Evolutionary conservation across 2,329 filamentous ascomycete genomes (phyloP).

Genomic region (Graphilbum ipis-grandicollis): DNA sequence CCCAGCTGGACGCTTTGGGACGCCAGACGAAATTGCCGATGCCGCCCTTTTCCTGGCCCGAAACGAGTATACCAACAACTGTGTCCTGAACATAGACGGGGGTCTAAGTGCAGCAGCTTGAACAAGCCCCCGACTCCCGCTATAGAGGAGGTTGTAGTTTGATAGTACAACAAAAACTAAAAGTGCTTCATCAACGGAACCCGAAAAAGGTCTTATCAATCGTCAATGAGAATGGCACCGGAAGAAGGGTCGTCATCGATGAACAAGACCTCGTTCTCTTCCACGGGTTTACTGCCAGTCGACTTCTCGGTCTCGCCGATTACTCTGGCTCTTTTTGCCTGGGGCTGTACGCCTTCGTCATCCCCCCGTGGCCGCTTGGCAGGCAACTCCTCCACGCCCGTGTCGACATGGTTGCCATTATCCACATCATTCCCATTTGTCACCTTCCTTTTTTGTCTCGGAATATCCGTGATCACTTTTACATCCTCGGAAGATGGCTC

Average conservation of each 20-base stretch:
- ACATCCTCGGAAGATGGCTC: too few species aligned
- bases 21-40: conserved; percentile 57
- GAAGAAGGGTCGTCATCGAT: conserved; percentile 29
- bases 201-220: not conserved
- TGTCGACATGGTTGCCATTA: conserved; percentile 10
- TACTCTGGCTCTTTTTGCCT: conserved; percentile 24
- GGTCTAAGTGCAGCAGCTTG: conserved; percentile 47
- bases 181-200: too few species aligned
- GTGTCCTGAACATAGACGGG: conserved; percentile 70
- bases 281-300: conserved; percentile 8
- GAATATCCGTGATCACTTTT: conserved; percentile 29
- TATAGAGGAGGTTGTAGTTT: too few species aligned
- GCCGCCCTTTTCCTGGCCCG: conserved; percentile 61
- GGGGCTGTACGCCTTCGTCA: conserved; percentile 19
- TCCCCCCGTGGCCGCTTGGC: conserved; percentile 32
- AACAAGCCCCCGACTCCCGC: too few species aligned
- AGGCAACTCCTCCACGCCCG: not conserved
- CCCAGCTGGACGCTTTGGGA: conserved; percentile 49
- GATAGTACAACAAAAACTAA: too few species aligned
- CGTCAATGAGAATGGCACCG: conserved; percentile 51
- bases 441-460: conserved; percentile 32
- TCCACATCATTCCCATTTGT: conserved; percentile 23
- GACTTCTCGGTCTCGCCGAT: conserved; percentile 11
- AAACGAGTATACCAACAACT: conserved; percentile 77
- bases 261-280: conserved; percentile 29